Conservation (phyloP, 352 stramenopile genomes). For the Elongisporangium prolatum region DNA sequence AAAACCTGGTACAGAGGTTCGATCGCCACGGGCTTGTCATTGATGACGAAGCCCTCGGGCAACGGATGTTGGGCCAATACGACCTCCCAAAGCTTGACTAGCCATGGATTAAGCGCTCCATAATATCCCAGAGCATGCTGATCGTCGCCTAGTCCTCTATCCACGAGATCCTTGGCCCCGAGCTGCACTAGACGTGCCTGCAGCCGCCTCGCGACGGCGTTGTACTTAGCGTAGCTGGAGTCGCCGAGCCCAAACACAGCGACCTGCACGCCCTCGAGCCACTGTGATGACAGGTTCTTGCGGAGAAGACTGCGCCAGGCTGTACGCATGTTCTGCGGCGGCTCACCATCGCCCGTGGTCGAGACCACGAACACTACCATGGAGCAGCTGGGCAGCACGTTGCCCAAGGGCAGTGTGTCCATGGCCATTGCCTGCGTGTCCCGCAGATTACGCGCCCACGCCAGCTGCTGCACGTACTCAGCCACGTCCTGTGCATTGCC, state of each 20-base stretch:
- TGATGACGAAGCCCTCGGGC: conserved; percentile 45
- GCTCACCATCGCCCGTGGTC: conserved; percentile 91
- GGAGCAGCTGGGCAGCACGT: conserved; percentile 42
- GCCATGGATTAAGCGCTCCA: conserved; percentile 76
- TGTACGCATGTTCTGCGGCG: conserved; percentile 87
- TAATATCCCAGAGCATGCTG: conserved; percentile 86
- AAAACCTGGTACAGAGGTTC: conserved; percentile 41
- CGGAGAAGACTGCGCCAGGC: conserved; percentile 84
- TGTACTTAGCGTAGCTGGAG: conserved; percentile 92
- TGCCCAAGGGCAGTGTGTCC: conserved; percentile 58
- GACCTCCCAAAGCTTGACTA: conserved; percentile 63
- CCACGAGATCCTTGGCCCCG: conserved; percentile 64
- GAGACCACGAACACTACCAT: conserved; percentile 88
- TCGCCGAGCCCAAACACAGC: conserved; percentile 92
- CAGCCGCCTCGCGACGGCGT: conserved; percentile 82
- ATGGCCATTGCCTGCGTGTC: conserved; percentile 53
- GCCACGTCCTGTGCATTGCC: conserved; percentile 86
- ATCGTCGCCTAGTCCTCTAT: conserved; percentile 84
- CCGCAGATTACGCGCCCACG: conserved; percentile 48
- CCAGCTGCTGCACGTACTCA: conserved; percentile 66
- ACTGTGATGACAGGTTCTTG: conserved; percentile 68
- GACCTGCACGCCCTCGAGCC: conserved; percentile 62
- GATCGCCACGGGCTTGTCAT: conserved; percentile 57
- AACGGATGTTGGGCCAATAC: conserved; percentile 49
- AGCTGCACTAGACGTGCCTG: conserved; percentile 85